phyloP scores from a whole-genome alignment of 179 eudicot species.

The Beta corolliflora region DNA sequence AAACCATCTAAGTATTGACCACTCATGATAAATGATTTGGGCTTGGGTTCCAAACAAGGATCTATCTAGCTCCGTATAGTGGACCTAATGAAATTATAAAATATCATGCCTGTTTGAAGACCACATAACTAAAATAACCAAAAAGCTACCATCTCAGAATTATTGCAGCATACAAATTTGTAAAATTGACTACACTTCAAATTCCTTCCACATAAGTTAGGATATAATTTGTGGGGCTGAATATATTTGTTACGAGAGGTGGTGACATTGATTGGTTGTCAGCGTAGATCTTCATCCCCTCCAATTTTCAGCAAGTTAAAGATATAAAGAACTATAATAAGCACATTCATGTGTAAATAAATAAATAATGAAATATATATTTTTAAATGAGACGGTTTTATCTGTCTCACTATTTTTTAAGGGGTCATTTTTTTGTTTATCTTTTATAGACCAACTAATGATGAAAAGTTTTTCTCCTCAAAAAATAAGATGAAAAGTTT shows the following conservation, averaged over 20 bases:
- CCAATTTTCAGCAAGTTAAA: no score
- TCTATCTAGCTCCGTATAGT: not conserved
- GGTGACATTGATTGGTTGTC: not conserved
- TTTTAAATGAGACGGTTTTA: no score
- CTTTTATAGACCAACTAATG: no score
- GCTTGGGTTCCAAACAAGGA: conserved; percentile 4
- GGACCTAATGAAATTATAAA: not conserved
- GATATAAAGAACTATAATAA: no score
- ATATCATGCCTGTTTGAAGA: not conserved
- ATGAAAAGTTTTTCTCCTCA: no score
- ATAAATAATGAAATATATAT: no score
- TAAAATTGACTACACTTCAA: conserved; percentile 6
- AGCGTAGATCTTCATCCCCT: no score
- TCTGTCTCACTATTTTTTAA: no score
- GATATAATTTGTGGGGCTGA: not conserved
- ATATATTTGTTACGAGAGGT: not conserved
- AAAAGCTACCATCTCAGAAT: not conserved
- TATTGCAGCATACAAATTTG: not conserved
- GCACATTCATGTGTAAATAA: no score
- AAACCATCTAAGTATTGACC: not conserved
- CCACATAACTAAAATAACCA: conserved; percentile 5
- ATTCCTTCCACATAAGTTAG: not conserved
- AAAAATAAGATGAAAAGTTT: no score
- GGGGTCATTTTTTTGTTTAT: no score
- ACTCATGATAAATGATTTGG: conserved; percentile 8